Evolutionary conservation across 805 yeast genomes (phyloP).

Genomic region (Starmerella sp.): DNA sequence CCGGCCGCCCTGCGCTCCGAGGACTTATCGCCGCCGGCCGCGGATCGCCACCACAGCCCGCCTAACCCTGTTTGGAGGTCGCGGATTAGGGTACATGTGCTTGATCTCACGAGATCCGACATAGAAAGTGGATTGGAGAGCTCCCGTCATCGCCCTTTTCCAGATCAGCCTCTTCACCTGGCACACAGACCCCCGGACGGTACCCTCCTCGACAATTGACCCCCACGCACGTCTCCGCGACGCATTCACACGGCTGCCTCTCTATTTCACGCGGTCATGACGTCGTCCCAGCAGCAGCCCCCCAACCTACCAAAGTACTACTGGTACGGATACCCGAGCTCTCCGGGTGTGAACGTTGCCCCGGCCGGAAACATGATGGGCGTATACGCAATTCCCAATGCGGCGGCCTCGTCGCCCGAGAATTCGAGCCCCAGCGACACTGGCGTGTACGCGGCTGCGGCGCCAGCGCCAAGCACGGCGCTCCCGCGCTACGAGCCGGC

Average conservation of each 20-base stretch:
- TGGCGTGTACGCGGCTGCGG: not conserved
- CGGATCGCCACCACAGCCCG: not conserved
- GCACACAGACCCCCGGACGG: not conserved
- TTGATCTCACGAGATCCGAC: conserved; percentile 2
- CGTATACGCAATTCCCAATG: not conserved
- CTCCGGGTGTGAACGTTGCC: not conserved
- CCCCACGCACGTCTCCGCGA: not conserved
- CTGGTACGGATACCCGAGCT: not conserved
- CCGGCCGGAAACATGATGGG: not conserved
- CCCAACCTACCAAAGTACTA: not conserved
- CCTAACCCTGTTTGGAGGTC: not conserved
- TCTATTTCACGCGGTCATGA: not conserved
- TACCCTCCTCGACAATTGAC: not conserved
- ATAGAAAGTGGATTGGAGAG: not conserved
- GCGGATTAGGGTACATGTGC: not conserved
- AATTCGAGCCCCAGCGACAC: not conserved
- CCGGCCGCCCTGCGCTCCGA: not conserved
- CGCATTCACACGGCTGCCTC: not conserved
- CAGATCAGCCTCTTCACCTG: not conserved
- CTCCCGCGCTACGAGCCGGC: not conserved
- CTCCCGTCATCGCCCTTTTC: not conserved
- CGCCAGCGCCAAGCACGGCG: not conserved
- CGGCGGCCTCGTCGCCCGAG: not conserved
- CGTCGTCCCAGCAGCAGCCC: conserved; percentile 1
- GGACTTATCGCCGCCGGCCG: not conserved